Evolutionary conservation across 2,329 filamentous ascomycete genomes (phyloP).

Genomic region (Nigrograna mackinnonii): DNA sequence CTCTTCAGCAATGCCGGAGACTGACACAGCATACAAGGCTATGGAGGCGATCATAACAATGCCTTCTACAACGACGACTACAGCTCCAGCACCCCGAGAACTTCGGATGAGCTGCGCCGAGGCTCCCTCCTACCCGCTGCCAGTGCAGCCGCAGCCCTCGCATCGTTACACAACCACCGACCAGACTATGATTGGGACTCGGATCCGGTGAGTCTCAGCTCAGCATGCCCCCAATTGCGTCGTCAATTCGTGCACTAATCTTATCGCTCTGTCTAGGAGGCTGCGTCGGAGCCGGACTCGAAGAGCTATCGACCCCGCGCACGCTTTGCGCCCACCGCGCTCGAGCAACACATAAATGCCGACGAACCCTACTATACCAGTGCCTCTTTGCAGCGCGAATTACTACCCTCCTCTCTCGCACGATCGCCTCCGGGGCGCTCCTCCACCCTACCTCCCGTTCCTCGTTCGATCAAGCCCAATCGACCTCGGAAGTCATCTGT

Average conservation of each 20-base stretch:
- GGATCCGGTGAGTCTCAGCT: constrained; percentile 32
- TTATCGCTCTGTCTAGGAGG: constrained; percentile 31
- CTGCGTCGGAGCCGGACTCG: constrained; percentile 41
- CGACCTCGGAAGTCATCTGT: constrained; percentile 86
- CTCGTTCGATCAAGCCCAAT: constrained; percentile 70
- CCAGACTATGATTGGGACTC: constrained; percentile 61
- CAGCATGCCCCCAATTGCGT: constrained; percentile 7
- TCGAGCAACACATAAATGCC: constrained; percentile 73
- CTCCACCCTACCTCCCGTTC: constrained; percentile 83
- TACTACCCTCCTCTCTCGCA: constrained; percentile 80
- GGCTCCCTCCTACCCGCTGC: constrained; percentile 68
- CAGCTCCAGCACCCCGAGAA: constrained; percentile 68
- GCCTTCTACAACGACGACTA: constrained; percentile 71
- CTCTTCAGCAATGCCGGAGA: constrained; percentile 34
- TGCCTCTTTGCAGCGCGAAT: constrained; percentile 68
- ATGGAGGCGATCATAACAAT: constrained; percentile 61
- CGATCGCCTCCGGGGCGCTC: constrained; percentile 85
- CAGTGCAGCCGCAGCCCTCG: constrained; percentile 82
- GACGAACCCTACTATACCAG: constrained; percentile 47
- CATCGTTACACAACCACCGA: constrained; percentile 81
- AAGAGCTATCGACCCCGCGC: constrained; percentile 42
- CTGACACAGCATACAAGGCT: constrained; percentile 46
- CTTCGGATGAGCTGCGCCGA: constrained; percentile 69
- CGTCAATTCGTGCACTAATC: constrained; percentile 20
- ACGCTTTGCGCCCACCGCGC: constrained; percentile 43